phyloP scores from a whole-genome alignment of 768 basidiomycete species.

The Phlegmacium glaucopus region DNA sequence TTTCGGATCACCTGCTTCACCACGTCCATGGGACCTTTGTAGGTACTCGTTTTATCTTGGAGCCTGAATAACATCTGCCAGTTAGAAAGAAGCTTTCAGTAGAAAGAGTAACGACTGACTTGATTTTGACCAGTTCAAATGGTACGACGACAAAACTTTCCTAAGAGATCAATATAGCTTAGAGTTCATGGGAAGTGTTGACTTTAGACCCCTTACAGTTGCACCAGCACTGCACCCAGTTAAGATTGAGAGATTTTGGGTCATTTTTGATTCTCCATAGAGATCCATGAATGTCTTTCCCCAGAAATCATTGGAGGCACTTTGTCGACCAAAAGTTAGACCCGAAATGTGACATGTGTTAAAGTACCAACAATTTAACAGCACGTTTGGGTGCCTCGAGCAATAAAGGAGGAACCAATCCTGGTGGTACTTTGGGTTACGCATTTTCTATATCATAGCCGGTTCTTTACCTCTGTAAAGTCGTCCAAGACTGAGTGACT shows the following conservation, averaged over 20 bases:
- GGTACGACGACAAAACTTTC: conserved; percentile 96
- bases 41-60: conserved; percentile 91
- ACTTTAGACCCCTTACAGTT: conserved; percentile 41
- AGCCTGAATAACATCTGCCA: conserved; percentile 48
- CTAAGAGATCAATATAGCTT: conserved; percentile 19
- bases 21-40: conserved; percentile 89
- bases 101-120: conserved; percentile 33
- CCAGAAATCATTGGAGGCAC: conserved; percentile 93
- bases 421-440: conserved; percentile 29
- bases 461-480: conserved; percentile 74
- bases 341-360: not conserved
- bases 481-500: conserved; percentile 55
- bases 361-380: conserved; percentile 74
- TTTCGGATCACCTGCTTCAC: conserved; percentile 74
- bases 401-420: conserved; percentile 92
- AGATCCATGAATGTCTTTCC: conserved; percentile 69
- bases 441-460: conserved; percentile 1
- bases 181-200: not conserved
- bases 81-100: not conserved
- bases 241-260: conserved; percentile 77
- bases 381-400: conserved; percentile 98
- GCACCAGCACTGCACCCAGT: conserved; percentile 96
- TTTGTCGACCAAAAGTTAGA: conserved; percentile 6
- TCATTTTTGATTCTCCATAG: conserved; percentile 81
- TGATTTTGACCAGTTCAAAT: conserved; percentile 94